phyloP scores from a whole-genome alignment of 176 grass and related monocot genomes.

The Oryza glumipatula region DNA sequence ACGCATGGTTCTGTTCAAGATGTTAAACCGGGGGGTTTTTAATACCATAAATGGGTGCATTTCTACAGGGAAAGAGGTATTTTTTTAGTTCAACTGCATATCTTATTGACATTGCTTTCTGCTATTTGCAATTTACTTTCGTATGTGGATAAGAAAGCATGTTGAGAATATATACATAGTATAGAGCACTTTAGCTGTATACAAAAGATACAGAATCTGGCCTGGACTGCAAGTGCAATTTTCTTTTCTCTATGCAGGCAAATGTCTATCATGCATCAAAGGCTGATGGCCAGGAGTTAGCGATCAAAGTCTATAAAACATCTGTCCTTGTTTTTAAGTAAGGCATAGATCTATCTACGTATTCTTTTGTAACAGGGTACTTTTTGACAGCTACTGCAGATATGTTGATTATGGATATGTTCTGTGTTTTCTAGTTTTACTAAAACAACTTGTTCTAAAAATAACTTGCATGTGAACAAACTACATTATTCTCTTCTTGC shows the following conservation, averaged over 20 bases:
- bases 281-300: slow-evolving; percentile 78
- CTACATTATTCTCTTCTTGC: slow-evolving; percentile 34
- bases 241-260: slow-evolving; percentile 54
- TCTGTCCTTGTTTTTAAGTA: slow-evolving; percentile 99
- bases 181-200: neutral
- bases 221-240: neutral
- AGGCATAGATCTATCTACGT: slow-evolving; percentile 35
- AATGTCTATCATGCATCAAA: slow-evolving; percentile 99
- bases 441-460: slow-evolving; percentile 16
- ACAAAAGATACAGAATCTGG: neutral
- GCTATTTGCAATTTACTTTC: neutral
- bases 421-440: neutral
- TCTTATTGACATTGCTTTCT: neutral
- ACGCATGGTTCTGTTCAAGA: slow-evolving; percentile 95
- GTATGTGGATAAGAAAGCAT: neutral
- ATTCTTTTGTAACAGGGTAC: slow-evolving; percentile 10
- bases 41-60: slow-evolving; percentile 96
- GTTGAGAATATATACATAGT: neutral
- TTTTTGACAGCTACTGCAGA: slow-evolving; percentile 20
- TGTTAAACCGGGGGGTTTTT: slow-evolving; percentile 89
- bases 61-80: slow-evolving; percentile 98
- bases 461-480: slow-evolving; percentile 24
- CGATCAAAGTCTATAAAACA: slow-evolving; percentile 98
- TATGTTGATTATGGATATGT: slow-evolving; percentile 26
- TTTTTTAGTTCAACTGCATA: neutral